Base-by-base conservation (phyloP, 176 grass and related monocot genomes). In the Triticum urartu region DNA sequence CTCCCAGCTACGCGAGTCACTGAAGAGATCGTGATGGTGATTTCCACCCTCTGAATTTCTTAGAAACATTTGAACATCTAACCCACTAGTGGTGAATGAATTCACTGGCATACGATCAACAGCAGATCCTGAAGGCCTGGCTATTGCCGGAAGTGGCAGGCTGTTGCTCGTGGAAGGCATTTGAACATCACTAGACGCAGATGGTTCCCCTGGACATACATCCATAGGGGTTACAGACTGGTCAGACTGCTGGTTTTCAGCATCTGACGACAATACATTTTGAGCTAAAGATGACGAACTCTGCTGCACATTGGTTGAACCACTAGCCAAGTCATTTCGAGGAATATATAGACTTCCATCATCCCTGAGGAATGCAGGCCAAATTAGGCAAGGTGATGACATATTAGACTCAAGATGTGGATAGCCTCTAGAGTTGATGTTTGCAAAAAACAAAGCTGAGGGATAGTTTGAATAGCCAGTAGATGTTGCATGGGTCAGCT, bases 381-480 rank as follows among this genome's bases (percentile, higher is more conserved):
- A 89, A 72, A 95, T 71, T 81, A 91, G 78, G 79, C 73, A 75
- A 79, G 87, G 83, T 82, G 87, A 72, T 58, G 74, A 11, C 59
- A 74, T 35, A 32, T 85, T 83, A 75, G 87, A 72, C 87, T 95
- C 87, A 30, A 83, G 40, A 91, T 90, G 86, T 54, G 87, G 82
- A 86, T 72, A 82, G 8, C 68, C 64, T 82, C 83, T 94, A 63
- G 90, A 87, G 73, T 91, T 89, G 58, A 84, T 82, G 59, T 94
- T 99, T 63, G 94, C 86, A 79, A 97, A 89, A 77, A 94, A 86
- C 69, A 97, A 80, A 72, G 91, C 83, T 0, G 97, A 95, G 35
- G 97, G 89, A 72, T 97, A 94, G 86, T 94, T 93, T 64, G 93
- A 88, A 88, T 94, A 99, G 64, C 97, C 97, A 85, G 94, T 92